A percentile compares a stretch with the other conserved stretches of the same genome.
Conservation (phyloP, 2,329 filamentous ascomycete genomes). For the Microcera coccophila region DNA sequence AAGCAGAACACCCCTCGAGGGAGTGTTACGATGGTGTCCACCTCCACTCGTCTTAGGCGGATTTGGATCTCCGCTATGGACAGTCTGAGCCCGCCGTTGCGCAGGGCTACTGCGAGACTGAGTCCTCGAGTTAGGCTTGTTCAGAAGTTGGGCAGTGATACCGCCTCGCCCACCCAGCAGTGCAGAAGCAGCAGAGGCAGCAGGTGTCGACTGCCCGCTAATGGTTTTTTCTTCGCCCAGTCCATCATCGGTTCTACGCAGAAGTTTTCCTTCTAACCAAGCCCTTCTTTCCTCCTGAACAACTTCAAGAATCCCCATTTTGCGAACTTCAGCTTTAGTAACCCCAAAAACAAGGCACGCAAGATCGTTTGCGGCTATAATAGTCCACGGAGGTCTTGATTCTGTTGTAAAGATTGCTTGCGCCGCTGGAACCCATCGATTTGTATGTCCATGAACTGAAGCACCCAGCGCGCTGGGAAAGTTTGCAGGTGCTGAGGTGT, state of each 20-base stretch:
- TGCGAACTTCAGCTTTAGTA: slow-evolving; percentile 90
- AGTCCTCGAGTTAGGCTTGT: slow-evolving; percentile 66
- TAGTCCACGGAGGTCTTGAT: slow-evolving; percentile 85
- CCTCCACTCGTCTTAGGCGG: slow-evolving; percentile 52
- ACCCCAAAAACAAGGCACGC: slow-evolving; percentile 99
- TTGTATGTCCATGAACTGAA: slow-evolving; percentile 79
- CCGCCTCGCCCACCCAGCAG: slow-evolving; percentile 68
- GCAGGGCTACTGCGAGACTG: slow-evolving; percentile 49
- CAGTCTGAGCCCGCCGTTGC: slow-evolving; percentile 59
- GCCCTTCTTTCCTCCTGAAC: slow-evolving; percentile 83
- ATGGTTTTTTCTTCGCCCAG: slow-evolving; percentile 30
- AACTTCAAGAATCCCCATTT: slow-evolving; percentile 91
- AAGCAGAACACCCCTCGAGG: slow-evolving; percentile 82
- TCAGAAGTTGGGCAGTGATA: slow-evolving; percentile 83
- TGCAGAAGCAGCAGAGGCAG: slow-evolving; percentile 42
- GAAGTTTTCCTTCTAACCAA: slow-evolving; percentile 85
- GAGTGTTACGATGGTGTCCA: slow-evolving; percentile 65
- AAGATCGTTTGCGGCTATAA: slow-evolving; percentile 91
- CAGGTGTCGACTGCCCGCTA: slow-evolving; percentile 34
- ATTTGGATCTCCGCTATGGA: slow-evolving; percentile 53
- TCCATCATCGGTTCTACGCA: slow-evolving; percentile 44
- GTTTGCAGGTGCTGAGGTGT: slow-evolving; percentile 37
- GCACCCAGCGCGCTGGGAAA: slow-evolving; percentile 51
- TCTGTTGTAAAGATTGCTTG: slow-evolving; percentile 99
- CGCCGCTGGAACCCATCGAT: slow-evolving; percentile 82